Evolutionary conservation across 345 rosid species (phyloP).

Genomic region (Clarkia xantiana): DNA sequence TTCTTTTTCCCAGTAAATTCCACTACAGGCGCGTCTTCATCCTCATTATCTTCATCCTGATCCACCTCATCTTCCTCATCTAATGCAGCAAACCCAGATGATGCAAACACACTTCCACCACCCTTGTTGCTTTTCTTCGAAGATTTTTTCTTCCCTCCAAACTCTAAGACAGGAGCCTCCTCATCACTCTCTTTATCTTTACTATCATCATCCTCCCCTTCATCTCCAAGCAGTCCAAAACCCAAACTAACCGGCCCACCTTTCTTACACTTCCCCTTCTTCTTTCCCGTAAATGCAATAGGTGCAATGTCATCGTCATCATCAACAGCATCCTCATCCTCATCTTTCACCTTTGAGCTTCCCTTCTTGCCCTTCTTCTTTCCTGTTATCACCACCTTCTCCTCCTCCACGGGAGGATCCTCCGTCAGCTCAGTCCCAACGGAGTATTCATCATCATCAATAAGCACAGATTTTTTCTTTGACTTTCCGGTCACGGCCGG

Average conservation of each 20-base stretch:
- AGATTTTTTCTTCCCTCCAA: constrained; percentile 37
- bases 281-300: constrained; percentile 19
- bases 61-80: constrained; percentile 1
- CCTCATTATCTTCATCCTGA: constrained; percentile 12
- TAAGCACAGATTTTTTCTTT: constrained; percentile 49
- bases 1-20: constrained; percentile 30
- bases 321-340: constrained; percentile 25
- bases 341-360: constrained; percentile 22
- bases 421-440: constrained; percentile 42
- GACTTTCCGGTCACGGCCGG: constrained; percentile 33
- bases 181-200: constrained; percentile 25
- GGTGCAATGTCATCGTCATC: constrained; percentile 13
- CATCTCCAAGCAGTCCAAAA: constrained; percentile 15
- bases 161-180: constrained; percentile 21
- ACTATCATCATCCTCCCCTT: constrained; percentile 13
- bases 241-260: constrained; percentile 5
- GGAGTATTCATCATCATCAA: constrained; percentile 80
- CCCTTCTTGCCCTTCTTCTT: constrained; percentile 68
- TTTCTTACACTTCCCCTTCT: constrained; percentile 15
- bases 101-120: constrained; percentile 18
- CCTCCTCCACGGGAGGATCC: constrained; percentile 34
- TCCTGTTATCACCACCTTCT: constrained; percentile 23
- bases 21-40: constrained; percentile 24
- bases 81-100: constrained; percentile 8
- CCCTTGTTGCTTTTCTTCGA: constrained; percentile 20